These are phyloP conservation scores for Cordyceps javanica DNA, from an alignment of 2,329 filamentous ascomycete species.

Conservation along the genomic window DNA sequence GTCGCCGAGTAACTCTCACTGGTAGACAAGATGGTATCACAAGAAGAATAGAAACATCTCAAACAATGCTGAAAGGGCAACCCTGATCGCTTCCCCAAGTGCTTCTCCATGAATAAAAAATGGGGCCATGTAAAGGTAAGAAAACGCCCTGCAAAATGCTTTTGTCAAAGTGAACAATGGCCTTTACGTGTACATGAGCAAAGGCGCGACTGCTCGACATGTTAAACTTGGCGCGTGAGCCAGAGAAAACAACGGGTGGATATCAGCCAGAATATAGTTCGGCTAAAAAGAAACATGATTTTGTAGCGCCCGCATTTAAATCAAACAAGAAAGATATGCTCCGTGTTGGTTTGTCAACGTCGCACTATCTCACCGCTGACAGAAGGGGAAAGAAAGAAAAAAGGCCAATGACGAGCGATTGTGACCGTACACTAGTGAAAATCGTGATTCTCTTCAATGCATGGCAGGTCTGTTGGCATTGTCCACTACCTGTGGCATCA, in stretches of 20 bases:
- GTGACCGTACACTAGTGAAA: background rate
- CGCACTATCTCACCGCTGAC: too few relatives aligned
- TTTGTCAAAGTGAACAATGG: background rate
- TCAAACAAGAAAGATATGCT: background rate
- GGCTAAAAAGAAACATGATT: background rate
- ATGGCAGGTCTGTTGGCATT: slow-evolving; percentile 23
- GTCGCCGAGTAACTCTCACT: background rate
- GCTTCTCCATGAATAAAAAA: background rate
- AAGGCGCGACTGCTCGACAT: background rate
- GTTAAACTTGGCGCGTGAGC: background rate
- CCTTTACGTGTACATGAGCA: background rate
- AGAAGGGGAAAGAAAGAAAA: too few relatives aligned
- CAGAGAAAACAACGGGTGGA: background rate
- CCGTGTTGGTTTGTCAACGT: background rate
- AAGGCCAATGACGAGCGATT: background rate
- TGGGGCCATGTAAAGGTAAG: background rate
- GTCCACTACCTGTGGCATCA: slow-evolving; percentile 25
- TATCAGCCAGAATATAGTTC: background rate
- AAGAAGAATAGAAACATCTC: background rate
- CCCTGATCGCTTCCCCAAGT: background rate
- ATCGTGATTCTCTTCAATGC: slow-evolving; percentile 13
- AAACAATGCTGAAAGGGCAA: slow-evolving; percentile 2
- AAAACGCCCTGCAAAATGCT: slow-evolving; percentile 9
- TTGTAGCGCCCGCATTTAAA: background rate
- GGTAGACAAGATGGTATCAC: background rate